Evolutionary conservation across 441 rosid genomes (phyloP), one percentile per base, ranked within the genome.

Genomic region (Pelargonium cotyledonis): DNA sequence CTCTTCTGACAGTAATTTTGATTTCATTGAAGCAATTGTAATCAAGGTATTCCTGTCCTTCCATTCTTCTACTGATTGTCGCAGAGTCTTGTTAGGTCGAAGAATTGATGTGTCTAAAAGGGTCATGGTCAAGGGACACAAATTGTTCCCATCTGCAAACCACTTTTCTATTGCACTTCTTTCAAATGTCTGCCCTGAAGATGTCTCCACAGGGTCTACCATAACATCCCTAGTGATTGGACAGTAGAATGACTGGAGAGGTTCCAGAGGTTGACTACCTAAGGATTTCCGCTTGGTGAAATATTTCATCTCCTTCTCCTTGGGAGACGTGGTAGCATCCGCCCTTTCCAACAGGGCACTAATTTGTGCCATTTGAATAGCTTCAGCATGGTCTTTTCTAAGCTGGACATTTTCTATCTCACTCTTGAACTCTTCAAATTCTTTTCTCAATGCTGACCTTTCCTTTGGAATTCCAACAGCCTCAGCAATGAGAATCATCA

Each of bases 141-240:
- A 23, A 19, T 70, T 80, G 78, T 76, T 82, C 49, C 92, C 92
- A 65, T 82, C 89, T 35, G 80, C 75, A 77, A 87, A 72, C 92
- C 92, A 87, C 64, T 85, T 85, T 69, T 81, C 82, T 64, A 87
- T 87, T 19, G 92, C 92, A 70, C 73, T 80, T 72, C 88, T 78
- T 77, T 87, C 92, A 77, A 85, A 87, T 62, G 92, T 87, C 75
- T 87, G 89, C 63, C 92, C 89, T 23, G 92, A 85, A 49, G 92
- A 87, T 63, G 88, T 85, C 76, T 87, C 92, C 65, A 87, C 92
- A 47, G 92, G 92, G 63, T 87, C 89, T 65, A 73, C 76, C 92
- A 87, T 85, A 65, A 85, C 86, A 31, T 87, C 88, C 41, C 74
- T 73, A 55, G 92, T 87, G 72, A 87, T 84, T n/a, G 92, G 92